phyloP scores from a whole-genome alignment of 2,329 filamentous ascomycete genomes.

The Curvularia sp. region DNA sequence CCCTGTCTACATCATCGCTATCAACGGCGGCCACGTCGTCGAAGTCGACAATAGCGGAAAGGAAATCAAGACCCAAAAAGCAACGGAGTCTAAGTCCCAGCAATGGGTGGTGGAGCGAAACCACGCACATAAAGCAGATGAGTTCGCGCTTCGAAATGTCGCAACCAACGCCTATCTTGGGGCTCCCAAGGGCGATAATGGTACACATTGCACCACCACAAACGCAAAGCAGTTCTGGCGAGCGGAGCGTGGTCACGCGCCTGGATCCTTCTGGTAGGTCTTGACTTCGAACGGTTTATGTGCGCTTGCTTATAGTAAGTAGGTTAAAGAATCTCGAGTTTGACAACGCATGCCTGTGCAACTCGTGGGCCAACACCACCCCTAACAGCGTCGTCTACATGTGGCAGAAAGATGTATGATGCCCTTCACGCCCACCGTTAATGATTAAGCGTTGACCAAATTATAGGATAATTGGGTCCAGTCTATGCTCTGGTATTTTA shows the following conservation, averaged over 20 bases:
- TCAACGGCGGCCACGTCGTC: not conserved
- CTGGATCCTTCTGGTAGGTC: slow-evolving; percentile 7
- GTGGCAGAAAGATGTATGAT: not conserved
- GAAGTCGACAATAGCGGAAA: not conserved
- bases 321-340: not conserved
- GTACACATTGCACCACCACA: not conserved
- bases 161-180: not conserved
- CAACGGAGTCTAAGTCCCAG: not conserved
- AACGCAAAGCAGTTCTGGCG: slow-evolving; percentile 7
- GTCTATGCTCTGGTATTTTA: not conserved
- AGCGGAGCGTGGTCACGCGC: slow-evolving; percentile 5
- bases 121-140: not conserved
- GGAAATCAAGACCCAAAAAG: not conserved
- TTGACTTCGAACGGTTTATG: not conserved
- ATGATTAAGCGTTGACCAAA: not conserved
- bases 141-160: not conserved
- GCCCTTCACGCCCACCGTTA: not conserved
- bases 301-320: not conserved
- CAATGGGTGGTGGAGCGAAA: not conserved
- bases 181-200: not conserved
- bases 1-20: not conserved
- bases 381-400: not conserved
- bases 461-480: not conserved
- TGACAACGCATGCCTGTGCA: not conserved
- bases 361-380: not conserved